Evolutionary conservation across 768 basidiomycete genomes (phyloP), one percentile per base, ranked within the genome.

Genomic region (Lactifluus piperatus): DNA sequence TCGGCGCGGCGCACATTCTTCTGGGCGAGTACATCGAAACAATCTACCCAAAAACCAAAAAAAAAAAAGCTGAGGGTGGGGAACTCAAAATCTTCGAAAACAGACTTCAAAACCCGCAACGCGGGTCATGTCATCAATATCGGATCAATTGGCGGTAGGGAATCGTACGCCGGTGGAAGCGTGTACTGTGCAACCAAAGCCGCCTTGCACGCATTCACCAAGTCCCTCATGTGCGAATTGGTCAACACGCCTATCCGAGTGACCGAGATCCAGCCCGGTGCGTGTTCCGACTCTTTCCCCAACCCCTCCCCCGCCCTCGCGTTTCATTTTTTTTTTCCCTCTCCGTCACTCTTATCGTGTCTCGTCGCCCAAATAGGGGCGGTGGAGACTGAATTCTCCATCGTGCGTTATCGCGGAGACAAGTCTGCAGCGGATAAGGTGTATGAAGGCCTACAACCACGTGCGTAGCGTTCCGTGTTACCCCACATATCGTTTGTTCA

Each of bases 161-260:
- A 73, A 46, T 71, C 95, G 5, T 98, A 98, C 68, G 82, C 84
- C 13, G 94, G 94, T 29, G 97, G 94, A 8, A 80, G 86, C 62
- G 88, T 97, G 65, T 98, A 97, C 73, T 91, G 86, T 61, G 95
- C 95, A 5, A 94, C 94, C 14, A 93, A 93, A 67, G 79, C 82
- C 64, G 91, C 90, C 22, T 86, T 99, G 8, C 79, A 80, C 48
- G 90, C 94, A 2, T 98, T 98, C 75, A 88, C 84, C 24, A 84
- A 83, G 39, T 80, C 87, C 5, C 74, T 98, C 47, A 71, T 91
- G 72, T 79, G 84, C 58, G 95, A 98, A 70, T 78, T 98, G 36
- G 94, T 97, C 34, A 85, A 91, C 68, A 97, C 94, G 16, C 85
- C 85, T 20, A 93, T 99, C 67, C 81, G 97, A 54, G 94, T 98